Evolutionary conservation across 352 stramenopile genomes (phyloP), one percentile per base, ranked within the genome.

Genomic region (Globisporangium cederbergense): DNA sequence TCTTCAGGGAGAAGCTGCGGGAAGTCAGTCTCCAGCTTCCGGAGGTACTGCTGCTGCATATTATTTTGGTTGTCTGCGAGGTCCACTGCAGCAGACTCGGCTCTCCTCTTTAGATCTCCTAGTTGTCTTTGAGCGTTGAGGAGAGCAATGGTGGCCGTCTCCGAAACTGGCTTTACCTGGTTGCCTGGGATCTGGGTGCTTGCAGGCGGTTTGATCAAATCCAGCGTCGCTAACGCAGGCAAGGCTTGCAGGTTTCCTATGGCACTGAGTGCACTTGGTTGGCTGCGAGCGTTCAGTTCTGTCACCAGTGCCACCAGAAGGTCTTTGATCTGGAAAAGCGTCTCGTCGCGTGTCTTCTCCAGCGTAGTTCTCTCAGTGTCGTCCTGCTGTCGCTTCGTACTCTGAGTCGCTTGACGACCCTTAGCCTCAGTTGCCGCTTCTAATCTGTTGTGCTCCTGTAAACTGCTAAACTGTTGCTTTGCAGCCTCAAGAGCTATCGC

Each of bases 261-360:
- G 18, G 32, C 1, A 20, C 3, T 34, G 3, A 16, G 9, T 30
- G 3, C 18, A 25, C 43, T 30, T 4, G 16, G 20, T 49, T 49
- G n/a, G 46, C 61, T 55, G 16, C 53, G 61, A 34, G 52, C 32
- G 34, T 60, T 62, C 42, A 70, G 54, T 30, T 80, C 66, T 6
- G 70, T 75, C 11, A 60, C 78, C 22, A 86, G 67, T 0, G 55
- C 64, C 11, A 77, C 65, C 7, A 89, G 45, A 40, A 87, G 43
- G 14, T 89, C 74, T 38, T 86, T 89, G 46, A 89, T 86, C 45
- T 86, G 68, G n/a, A 79, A 80, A 20, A 89, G 66, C 18, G 73
- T 79, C 25, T 83, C 70, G 18, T 85, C 71, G 13, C 65, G 64
- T 50, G 68, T 45, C 47, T 74, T 71, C 9, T 65, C 55, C 50